These are phyloP conservation scores for Exophiala lecanii-corni DNA, from an alignment of 2,329 filamentous ascomycete genomes.

Conservation along the genomic window DNA sequence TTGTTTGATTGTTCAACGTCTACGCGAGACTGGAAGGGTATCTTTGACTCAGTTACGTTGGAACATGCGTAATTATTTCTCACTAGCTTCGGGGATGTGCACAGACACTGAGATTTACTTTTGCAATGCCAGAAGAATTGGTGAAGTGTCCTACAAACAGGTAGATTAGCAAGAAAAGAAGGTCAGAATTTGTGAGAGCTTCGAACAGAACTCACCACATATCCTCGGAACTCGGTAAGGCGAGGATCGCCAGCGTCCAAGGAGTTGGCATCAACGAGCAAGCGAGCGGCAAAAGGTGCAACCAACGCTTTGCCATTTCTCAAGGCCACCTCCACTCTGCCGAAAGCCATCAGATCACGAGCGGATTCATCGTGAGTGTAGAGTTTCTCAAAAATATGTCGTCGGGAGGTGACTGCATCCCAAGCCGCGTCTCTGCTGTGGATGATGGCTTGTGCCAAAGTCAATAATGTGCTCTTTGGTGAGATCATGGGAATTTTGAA, in stretches of 20 bases:
- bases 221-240: not conserved
- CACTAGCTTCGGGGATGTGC: no score
- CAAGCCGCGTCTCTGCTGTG: not conserved
- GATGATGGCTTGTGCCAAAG: not conserved
- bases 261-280: not conserved
- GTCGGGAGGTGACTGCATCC: not conserved
- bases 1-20: no score
- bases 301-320: not conserved
- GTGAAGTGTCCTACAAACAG: not conserved
- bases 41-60: no score
- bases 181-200: no score
- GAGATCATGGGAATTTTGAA: no score
- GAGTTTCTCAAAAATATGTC: not conserved
- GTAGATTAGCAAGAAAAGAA: no score
- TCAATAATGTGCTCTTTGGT: no score
- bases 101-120: no score
- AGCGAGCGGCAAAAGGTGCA: not conserved
- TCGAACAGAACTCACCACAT: not conserved
- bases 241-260: not conserved
- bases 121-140: not conserved
- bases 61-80: no score
- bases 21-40: no score
- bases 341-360: not conserved
- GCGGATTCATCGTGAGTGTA: not conserved
- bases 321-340: not conserved